Base-by-base conservation (phyloP, 441 rosid species). In the Melianthus villosus region DNA sequence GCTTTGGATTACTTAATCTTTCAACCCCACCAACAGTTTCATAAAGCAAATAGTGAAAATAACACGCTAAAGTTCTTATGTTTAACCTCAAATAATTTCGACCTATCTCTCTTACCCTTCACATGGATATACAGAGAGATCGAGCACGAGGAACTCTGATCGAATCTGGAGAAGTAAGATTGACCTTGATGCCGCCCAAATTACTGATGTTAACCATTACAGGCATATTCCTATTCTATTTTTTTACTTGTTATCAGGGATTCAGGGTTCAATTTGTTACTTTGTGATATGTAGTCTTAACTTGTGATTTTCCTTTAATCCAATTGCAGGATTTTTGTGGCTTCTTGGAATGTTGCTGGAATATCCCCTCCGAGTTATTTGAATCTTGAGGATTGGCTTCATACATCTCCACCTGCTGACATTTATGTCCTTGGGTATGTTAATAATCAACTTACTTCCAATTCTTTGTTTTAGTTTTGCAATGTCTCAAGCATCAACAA, bases 331-430 rank as follows among this genome's bases (percentile, higher is more conserved):
- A 48, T 79, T 12, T 75, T 75, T 59, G 76, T 71, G 34, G 84
- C 89, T 9, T 75, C 89, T 34, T 79, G 89, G 89, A 79, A 79
- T 45, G 89, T 79, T 38, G 89, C 79, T 46, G 84, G 84, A 13
- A 75, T 72, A 58, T 62, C 84, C 28, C 89, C 89, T 7, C 81
- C 89, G 27, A 66, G 62, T 50, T n/a, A 47, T 51, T 48, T 79
- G 55, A 79, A 62, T 59, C 69, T 79, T 9, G 83, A 79, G 19
- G 89, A 79, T 50, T 79, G 89, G 89, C 79, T 79, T 49, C 89
- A 66, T 48, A 60, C 81, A 10, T 70, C 81, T 10, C 73, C 83
- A 49, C 77, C 89, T 41, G 79, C 84, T 16, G 84, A 79, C 46
- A 70, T 75, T 22, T 79, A 79, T 57, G 81, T 79, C 57, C 77